These are phyloP conservation scores for Musa acuminata DNA, from an alignment of 176 grass and related monocot genomes.

Conservation along the genomic window DNA sequence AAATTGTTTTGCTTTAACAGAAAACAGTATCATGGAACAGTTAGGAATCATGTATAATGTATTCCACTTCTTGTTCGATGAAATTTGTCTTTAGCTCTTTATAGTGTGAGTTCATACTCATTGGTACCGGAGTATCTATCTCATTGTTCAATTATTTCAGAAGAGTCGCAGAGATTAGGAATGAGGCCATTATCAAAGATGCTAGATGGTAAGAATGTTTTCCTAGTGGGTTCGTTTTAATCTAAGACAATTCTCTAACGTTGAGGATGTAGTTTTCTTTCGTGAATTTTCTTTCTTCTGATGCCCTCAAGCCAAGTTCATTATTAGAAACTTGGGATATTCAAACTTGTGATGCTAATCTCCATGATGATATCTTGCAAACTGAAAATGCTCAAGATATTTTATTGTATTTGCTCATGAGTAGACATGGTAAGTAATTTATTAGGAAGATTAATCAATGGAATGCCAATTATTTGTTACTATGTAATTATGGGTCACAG, in stretches of 20 bases:
- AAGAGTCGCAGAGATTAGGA: neutral
- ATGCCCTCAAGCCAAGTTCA: neutral
- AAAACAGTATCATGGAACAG: no score
- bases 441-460: no score
- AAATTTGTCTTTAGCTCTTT: no score
- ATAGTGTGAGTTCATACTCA: no score
- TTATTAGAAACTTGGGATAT: neutral
- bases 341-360: no score
- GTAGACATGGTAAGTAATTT: no score
- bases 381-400: no score
- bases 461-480: no score
- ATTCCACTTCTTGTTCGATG: neutral
- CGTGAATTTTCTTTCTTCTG: neutral
- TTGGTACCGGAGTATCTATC: neutral
- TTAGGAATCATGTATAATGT: neutral
- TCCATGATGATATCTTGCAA: no score
- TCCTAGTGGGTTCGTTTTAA: no score
- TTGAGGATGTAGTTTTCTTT: neutral
- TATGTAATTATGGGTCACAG: no score
- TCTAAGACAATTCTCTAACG: neutral
- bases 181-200: neutral
- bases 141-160: neutral
- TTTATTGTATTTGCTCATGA: no score
- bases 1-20: neutral
- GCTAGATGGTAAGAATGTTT: neutral